Conservation (phyloP, 805 yeast genomes). For the Yarrowia yakushimensis region DNA sequence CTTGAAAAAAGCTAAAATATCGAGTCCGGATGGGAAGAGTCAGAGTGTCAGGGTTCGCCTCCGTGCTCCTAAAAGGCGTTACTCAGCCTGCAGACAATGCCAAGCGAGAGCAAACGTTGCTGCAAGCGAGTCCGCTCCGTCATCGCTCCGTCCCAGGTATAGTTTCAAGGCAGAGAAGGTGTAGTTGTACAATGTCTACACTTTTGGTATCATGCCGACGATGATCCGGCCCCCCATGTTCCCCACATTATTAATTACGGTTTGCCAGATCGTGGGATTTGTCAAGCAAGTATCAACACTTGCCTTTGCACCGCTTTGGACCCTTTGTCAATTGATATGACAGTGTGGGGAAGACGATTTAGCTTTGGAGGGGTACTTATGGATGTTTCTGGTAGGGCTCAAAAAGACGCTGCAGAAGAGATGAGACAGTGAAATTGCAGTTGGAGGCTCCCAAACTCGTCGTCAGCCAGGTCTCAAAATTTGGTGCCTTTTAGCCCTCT, state of each 20-base stretch:
- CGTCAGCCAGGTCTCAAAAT: too few relatives aligned
- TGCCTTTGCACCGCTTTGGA: not conserved
- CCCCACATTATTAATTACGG: too few relatives aligned
- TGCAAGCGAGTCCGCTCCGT: not conserved
- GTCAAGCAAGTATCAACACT: not conserved
- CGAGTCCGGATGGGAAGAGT: not conserved
- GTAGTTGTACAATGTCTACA: not conserved
- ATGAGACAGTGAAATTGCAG: not conserved
- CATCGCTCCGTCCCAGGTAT: not conserved
- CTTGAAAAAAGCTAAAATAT: not conserved
- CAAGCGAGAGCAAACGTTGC: not conserved
- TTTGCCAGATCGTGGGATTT: not conserved
- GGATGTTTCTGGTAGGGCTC: not conserved
- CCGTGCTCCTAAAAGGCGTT: not conserved
- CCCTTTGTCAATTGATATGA: not conserved
- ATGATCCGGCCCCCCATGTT: constrained; percentile 6
- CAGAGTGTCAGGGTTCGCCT: not conserved
- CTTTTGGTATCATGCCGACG: not conserved
- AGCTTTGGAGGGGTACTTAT: not conserved
- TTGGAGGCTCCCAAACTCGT: too few relatives aligned
- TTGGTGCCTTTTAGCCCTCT: not conserved
- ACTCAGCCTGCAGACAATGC: not conserved
- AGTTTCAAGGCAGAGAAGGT: too few relatives aligned
- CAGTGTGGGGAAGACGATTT: not conserved
- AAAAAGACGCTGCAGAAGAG: not conserved